phyloP scores from a whole-genome alignment of 169 alveolate genomes.

The Toxoplasma gondii region DNA sequence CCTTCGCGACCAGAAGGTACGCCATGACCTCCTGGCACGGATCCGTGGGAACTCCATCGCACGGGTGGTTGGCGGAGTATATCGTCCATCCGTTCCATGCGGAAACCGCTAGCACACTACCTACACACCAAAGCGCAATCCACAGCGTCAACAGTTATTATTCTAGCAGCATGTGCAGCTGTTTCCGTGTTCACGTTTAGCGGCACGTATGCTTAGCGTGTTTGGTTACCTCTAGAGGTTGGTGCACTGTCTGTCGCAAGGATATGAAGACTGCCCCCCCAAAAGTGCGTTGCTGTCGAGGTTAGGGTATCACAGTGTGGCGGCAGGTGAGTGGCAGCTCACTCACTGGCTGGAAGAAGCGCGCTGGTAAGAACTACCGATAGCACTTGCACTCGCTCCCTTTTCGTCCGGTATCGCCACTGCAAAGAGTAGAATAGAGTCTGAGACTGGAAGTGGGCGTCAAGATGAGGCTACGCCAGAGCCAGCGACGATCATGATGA shows the following conservation, averaged over 20 bases:
- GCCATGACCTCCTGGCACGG: not conserved
- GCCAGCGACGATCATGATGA: too few relatives aligned
- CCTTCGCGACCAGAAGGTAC: not conserved
- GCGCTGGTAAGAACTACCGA: not conserved
- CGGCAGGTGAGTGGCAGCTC: not conserved
- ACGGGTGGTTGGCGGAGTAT: slow-evolving; percentile 1
- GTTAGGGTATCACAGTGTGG: too few relatives aligned
- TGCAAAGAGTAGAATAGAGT: not conserved
- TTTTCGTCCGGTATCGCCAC: not conserved
- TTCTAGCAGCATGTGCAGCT: too few relatives aligned
- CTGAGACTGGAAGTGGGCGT: too few relatives aligned
- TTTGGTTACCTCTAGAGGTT: too few relatives aligned
- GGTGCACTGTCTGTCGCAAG: too few relatives aligned
- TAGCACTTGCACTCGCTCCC: not conserved
- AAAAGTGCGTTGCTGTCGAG: too few relatives aligned
- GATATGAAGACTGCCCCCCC: too few relatives aligned
- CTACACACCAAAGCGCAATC: not conserved
- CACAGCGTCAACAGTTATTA: too few relatives aligned
- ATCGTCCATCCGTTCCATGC: not conserved
- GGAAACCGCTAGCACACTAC: not conserved
- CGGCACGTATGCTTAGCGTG: too few relatives aligned
- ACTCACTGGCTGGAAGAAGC: not conserved
- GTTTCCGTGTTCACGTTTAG: too few relatives aligned
- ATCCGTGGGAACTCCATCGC: not conserved
- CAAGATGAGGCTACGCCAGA: too few relatives aligned